Evolutionary conservation across 345 rosid genomes (phyloP).

Genomic region (Salix udensis): DNA sequence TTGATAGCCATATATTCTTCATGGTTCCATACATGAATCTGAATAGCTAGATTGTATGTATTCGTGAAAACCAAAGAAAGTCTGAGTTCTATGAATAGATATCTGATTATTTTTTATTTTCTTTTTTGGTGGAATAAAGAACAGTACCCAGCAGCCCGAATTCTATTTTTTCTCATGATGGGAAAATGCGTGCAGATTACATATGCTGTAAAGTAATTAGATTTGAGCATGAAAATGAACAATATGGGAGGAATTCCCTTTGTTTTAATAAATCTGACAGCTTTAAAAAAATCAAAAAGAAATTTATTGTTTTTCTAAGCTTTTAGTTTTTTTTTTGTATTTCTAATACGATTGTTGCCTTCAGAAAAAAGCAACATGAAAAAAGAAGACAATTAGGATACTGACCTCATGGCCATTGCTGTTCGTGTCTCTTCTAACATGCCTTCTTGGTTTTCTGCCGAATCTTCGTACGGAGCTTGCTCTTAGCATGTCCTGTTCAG

Average conservation of each 20-base stretch:
- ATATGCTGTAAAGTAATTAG: too few species aligned
- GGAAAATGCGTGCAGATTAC: background rate
- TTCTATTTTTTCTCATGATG: constrained; percentile 5
- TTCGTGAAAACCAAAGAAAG: constrained; percentile 6
- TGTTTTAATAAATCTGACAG: background rate
- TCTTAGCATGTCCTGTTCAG: constrained; percentile 72
- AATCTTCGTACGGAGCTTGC: constrained; percentile 62
- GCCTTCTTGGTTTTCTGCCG: constrained; percentile 60
- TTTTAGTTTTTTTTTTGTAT: constrained; percentile 12
- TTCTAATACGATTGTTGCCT: constrained; percentile 7
- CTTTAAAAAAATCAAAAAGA: constrained; percentile 13
- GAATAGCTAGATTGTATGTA: background rate
- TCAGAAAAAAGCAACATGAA: constrained; percentile 18
- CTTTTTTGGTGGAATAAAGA: background rate
- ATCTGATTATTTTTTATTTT: background rate
- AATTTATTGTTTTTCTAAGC: constrained; percentile 28
- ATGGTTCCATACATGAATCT: background rate
- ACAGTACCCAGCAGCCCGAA: background rate
- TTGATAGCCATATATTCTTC: background rate
- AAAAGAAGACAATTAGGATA: constrained; percentile 19
- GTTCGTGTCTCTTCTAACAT: constrained; percentile 68
- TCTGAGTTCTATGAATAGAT: background rate
- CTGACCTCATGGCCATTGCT: constrained; percentile 90
- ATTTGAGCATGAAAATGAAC: background rate
- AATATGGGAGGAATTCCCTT: background rate